Conservation (phyloP, 2,329 filamentous ascomycete genomes). For the Colletotrichum aenigma region DNA sequence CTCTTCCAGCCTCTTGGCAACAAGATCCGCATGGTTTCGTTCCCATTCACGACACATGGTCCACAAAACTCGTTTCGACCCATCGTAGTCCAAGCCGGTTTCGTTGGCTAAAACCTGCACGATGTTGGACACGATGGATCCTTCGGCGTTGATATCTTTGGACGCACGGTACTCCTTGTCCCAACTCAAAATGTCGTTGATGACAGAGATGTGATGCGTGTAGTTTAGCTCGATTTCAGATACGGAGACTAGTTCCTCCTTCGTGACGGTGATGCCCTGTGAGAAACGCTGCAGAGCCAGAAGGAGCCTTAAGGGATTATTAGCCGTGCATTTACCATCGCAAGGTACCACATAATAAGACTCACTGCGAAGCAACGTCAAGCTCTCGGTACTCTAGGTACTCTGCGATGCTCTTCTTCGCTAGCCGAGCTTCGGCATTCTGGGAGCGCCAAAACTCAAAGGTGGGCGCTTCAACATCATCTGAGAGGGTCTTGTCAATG, state of each 20-base stretch:
- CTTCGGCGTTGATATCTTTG: neutral
- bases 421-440: neutral
- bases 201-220: neutral
- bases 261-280: neutral
- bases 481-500: neutral
- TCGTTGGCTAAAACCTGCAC: neutral
- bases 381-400: neutral
- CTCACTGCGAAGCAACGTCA: neutral
- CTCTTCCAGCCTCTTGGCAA: neutral
- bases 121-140: neutral
- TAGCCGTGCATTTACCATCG: fast-evolving
- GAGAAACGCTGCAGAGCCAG: neutral
- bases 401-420: neutral
- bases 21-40: neutral
- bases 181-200: neutral
- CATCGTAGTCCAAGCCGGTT: neutral
- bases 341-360: fast-evolving
- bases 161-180: neutral
- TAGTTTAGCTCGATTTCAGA: neutral
- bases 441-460: neutral
- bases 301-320: neutral
- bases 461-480: neutral
- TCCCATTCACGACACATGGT: slow-evolving; percentile 19
- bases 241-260: neutral
- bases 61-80: slow-evolving; percentile 11